Conservation (phyloP, 257 asterid genomes). For the Craterostigma plantagineum region DNA sequence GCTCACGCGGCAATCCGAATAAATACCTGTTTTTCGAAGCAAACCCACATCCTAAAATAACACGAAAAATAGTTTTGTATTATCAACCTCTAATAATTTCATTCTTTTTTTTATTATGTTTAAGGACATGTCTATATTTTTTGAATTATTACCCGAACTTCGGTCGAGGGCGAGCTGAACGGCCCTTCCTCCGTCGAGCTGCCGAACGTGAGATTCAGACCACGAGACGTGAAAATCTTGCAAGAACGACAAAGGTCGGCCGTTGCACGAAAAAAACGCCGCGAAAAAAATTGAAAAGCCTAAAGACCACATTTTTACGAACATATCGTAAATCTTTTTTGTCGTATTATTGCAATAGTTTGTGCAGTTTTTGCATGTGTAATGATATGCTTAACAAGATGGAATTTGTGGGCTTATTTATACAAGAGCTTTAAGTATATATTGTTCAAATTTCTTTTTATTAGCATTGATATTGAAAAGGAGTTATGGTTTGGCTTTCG, state of each 20-base stretch:
- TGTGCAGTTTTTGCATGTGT: neutral
- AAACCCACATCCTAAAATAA: slow-evolving; percentile 26
- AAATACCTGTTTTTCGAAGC: slow-evolving; percentile 25
- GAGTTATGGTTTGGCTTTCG: slow-evolving; percentile 12
- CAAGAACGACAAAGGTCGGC: slow-evolving; percentile 41
- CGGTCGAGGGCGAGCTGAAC: slow-evolving; percentile 52
- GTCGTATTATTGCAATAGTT: neutral
- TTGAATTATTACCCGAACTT: slow-evolving; percentile 27
- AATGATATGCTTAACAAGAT: neutral
- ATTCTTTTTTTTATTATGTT: neutral
- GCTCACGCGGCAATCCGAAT: slow-evolving; percentile 28
- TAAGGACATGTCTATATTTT: too few relatives aligned
- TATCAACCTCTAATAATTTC: neutral
- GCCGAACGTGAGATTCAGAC: slow-evolving; percentile 46
- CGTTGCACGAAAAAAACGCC: slow-evolving; percentile 14
- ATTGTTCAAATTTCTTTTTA: too few relatives aligned
- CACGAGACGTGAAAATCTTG: slow-evolving; percentile 39
- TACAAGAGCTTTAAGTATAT: slow-evolving; percentile 7
- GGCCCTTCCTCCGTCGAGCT: slow-evolving; percentile 37
- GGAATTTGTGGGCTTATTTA: slow-evolving; percentile 11
- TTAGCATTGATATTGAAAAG: too few relatives aligned
- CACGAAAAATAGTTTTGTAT: neutral
- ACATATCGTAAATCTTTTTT: slow-evolving; percentile 9
- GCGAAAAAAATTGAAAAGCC: slow-evolving; percentile 3
- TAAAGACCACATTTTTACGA: slow-evolving; percentile 5